Evolutionary conservation across 73 alveolate species (phyloP).

Genomic region (Strombidium stylifer): DNA sequence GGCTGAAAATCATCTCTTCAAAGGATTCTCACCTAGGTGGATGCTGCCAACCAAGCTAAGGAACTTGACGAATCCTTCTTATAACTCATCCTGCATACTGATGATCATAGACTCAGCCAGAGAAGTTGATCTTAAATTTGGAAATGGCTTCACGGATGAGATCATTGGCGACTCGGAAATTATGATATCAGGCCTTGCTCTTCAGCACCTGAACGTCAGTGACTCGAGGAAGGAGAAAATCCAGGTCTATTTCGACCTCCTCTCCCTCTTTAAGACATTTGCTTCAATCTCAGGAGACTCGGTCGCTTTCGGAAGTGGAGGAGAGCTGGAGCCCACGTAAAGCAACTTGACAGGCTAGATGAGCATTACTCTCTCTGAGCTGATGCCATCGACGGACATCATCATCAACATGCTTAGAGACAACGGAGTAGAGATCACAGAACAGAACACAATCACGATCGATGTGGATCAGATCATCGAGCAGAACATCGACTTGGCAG

Average conservation of each 20-base stretch:
- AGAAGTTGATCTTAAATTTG: constrained; percentile 63
- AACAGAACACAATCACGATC: neutral
- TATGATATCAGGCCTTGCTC: constrained; percentile 43
- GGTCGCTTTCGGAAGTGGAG: constrained; percentile 1
- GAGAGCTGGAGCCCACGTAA: neutral
- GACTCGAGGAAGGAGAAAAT: neutral
- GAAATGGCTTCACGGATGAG: constrained; percentile 45
- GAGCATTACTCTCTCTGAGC: neutral
- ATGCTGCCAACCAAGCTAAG: constrained; percentile 56
- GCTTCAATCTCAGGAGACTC: constrained; percentile 10
- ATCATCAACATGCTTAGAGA: neutral
- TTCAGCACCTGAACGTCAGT: constrained; percentile 24
- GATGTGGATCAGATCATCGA: neutral
- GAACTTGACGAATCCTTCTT: constrained; percentile 19
- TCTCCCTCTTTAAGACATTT: constrained; percentile 4
- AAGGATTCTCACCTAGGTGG: constrained; percentile 81
- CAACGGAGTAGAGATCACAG: neutral
- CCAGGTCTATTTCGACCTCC: constrained; percentile 5
- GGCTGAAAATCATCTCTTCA: constrained; percentile 30
- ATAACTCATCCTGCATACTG: constrained; percentile 32
- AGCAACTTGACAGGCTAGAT: neutral
- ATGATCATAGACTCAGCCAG: constrained; percentile 34
- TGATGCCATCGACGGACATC: neutral
- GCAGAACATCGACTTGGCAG: neutral
- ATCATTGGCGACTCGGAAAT: constrained; percentile 45